These are phyloP conservation scores for Ophiostoma sp. DNA, from an alignment of 2,329 filamentous ascomycete genomes.

Conservation along the genomic window DNA sequence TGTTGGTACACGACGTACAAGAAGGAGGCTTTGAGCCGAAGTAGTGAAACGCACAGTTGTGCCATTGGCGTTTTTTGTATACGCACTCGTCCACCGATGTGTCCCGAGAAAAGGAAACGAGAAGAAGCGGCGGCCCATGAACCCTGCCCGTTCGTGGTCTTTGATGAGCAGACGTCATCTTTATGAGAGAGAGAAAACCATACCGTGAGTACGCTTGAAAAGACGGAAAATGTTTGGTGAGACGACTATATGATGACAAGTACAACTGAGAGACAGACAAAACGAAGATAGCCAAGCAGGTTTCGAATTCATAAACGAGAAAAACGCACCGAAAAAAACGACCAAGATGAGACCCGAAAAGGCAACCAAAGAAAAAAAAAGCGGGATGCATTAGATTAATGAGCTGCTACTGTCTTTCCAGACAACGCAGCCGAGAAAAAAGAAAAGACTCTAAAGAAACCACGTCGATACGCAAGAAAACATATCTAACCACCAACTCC, in stretches of 20 bases:
- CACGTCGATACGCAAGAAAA: background rate
- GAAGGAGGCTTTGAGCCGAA: background rate
- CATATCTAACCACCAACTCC: background rate
- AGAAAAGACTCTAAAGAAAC: background rate
- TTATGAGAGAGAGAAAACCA: background rate
- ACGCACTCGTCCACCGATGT: background rate
- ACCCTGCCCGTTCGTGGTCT: background rate
- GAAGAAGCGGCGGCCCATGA: background rate
- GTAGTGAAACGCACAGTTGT: background rate
- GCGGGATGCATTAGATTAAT: constrained; percentile 3
- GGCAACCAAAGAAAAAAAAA: background rate
- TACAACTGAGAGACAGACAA: background rate
- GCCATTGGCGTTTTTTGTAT: background rate
- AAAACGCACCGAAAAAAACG: background rate
- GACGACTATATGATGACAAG: background rate
- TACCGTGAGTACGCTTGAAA: background rate
- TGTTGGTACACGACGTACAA: background rate
- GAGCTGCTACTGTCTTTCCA: background rate
- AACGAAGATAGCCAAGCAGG: background rate
- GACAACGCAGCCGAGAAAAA: background rate
- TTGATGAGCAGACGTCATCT: background rate
- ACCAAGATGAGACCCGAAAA: background rate
- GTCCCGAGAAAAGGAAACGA: background rate
- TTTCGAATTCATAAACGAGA: background rate
- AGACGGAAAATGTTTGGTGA: background rate